phyloP scores from a whole-genome alignment of 371 early-diverging fungal species.

The Batkoa obscura region DNA sequence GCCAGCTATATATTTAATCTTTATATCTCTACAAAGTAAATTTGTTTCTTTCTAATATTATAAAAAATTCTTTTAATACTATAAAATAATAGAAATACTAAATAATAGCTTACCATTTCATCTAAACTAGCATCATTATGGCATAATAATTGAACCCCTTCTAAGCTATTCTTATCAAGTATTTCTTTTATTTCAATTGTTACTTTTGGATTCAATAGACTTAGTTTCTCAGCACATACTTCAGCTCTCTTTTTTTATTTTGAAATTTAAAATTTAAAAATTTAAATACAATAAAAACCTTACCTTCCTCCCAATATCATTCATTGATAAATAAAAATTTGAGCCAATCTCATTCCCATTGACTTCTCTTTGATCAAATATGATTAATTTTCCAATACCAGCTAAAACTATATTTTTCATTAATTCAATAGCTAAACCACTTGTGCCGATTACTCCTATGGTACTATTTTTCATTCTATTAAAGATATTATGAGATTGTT shows the following conservation, averaged over 20 bases:
- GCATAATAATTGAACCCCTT: constrained; percentile 42
- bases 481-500: neutral
- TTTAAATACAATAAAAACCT: neutral
- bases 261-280: neutral
- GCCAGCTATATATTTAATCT: constrained; percentile 41
- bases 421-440: constrained; percentile 53
- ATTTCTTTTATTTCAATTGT: constrained; percentile 26
- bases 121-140: constrained; percentile 20
- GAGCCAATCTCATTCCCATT: constrained; percentile 43
- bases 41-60: neutral
- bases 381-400: constrained; percentile 56
- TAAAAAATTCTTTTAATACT: too few relatives aligned
- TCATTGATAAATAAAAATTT: constrained; percentile 46
- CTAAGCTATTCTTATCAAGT: constrained; percentile 24
- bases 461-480: constrained; percentile 55
- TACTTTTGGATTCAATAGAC: constrained; percentile 56
- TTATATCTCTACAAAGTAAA: neutral
- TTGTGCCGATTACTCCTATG: constrained; percentile 47
- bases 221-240: constrained; percentile 31
- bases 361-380: constrained; percentile 41
- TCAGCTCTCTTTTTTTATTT: constrained; percentile 30
- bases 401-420: constrained; percentile 82
- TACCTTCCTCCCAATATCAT: constrained; percentile 48
- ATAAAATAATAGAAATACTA: neutral
- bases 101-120: constrained; percentile 18